A percentile compares a stretch with the other conserved stretches of the same genome.
Conservation (phyloP, 331 rosid genomes). For the Ulmus americana region DNA sequence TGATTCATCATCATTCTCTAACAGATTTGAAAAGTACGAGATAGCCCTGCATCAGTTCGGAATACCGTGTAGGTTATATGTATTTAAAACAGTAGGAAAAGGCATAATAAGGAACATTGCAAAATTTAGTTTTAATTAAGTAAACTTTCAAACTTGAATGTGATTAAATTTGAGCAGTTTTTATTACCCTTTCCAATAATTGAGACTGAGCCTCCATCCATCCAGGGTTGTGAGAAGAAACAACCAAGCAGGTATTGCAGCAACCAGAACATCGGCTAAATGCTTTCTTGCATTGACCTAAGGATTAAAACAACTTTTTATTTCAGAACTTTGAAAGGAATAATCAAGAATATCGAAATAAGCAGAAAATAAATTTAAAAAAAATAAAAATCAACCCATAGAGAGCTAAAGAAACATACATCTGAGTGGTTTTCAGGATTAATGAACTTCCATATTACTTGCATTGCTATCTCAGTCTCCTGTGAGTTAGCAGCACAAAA, state of each 20-base stretch:
- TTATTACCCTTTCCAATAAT: slow-evolving; percentile 36
- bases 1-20: slow-evolving; percentile 25
- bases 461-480: slow-evolving; percentile 29
- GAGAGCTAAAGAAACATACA: slow-evolving; percentile 9
- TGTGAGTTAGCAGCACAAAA: slow-evolving; percentile 21
- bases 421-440: slow-evolving; percentile 8
- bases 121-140: no score
- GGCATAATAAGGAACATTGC: no score
- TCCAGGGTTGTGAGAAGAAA: slow-evolving; percentile 29
- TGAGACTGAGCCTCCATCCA: slow-evolving; percentile 24
- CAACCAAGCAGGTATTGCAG: slow-evolving; percentile 35
- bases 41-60: slow-evolving; percentile 24
- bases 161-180: neutral
- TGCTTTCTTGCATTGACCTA: slow-evolving; percentile 19
- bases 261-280: slow-evolving; percentile 13
- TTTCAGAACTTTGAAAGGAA: neutral
- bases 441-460: slow-evolving; percentile 29
- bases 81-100: neutral
- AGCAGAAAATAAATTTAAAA: neutral
- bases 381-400: no score
- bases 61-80: neutral
- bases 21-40: slow-evolving; percentile 15
- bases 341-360: neutral
- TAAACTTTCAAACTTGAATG: neutral
- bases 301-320: neutral